A percentile compares a stretch with the other conserved stretches of the same genome.
These are phyloP conservation scores for Rhinocladiella similis DNA, from an alignment of 2,329 filamentous ascomycete species.

Conservation along the genomic window DNA sequence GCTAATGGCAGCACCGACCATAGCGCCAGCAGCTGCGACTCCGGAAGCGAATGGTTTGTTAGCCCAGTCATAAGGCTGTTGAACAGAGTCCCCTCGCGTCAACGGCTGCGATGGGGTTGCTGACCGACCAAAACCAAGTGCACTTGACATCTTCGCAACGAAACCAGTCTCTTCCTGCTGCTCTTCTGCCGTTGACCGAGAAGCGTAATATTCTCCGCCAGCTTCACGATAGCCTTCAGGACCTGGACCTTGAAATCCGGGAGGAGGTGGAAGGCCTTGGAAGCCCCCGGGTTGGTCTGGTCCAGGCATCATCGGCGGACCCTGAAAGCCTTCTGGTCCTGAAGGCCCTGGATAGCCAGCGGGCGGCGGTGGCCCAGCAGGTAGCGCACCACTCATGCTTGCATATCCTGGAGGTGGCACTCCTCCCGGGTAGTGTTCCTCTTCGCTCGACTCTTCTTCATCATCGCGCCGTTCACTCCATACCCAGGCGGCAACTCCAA, in stretches of 20 bases:
- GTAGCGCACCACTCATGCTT: constrained; percentile 30
- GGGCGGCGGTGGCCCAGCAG: constrained; percentile 35
- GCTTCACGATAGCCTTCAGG: constrained; percentile 31
- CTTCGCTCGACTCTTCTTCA: constrained; percentile 58
- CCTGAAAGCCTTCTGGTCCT: constrained; percentile 16
- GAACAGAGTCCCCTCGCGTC: constrained; percentile 56
- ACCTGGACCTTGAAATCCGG: constrained; percentile 30
- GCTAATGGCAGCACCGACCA: constrained; percentile 76
- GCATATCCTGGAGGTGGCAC: constrained; percentile 48
- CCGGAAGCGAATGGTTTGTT: constrained; percentile 78
- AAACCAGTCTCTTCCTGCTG: constrained; percentile 56
- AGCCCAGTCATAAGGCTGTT: constrained; percentile 75
- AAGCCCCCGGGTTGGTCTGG: constrained; percentile 31
- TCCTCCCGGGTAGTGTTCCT: constrained; percentile 57
- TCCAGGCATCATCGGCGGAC: constrained; percentile 22
- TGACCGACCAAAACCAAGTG: constrained; percentile 57
- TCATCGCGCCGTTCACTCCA: constrained; percentile 84
- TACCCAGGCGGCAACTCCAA: constrained; percentile 84
- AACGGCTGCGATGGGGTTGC: constrained; percentile 62
- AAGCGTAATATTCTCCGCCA: constrained; percentile 37
- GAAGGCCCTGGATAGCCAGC: constrained; percentile 24
- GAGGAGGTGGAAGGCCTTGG: constrained; percentile 29
- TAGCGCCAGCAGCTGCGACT: constrained; percentile 78
- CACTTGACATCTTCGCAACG: constrained; percentile 76
- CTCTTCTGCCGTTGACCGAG: constrained; percentile 34